Evolutionary conservation across 768 basidiomycete species (phyloP), one percentile per base, ranked within the genome.

Genomic region (Holtermannia corniformis): DNA sequence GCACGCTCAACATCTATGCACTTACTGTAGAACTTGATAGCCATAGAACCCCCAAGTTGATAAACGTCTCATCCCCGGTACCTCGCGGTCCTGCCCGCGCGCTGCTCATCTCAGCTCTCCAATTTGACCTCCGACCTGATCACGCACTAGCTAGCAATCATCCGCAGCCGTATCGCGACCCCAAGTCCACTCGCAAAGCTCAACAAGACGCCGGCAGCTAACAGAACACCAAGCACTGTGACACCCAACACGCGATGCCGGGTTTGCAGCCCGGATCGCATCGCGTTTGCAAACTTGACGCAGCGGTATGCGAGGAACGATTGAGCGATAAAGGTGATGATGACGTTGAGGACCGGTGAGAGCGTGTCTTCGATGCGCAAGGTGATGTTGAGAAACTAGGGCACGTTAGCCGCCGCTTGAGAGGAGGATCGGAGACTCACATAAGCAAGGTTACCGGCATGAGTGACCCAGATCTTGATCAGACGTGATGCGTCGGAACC

Each of bases 401-500:
- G 27, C 23, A 13, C 3, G 40, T 43, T 12, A 52, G 14, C 26
- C 25, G 28, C 14, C 21, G 44, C 13, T 14, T 43, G 13, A 10
- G 37, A 3, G 10, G 16, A 27, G n/a, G 25, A 50, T 4, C 12
- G 28, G 50, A 26, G 20, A 55, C 55, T 28, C 19, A 63, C 62
- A 40, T 60, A 60, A 27, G 45, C 7, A 5, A 58, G 12, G 37
- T 59, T 52, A 5, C 41, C 52, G 4, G 59, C 24, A 47, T 60
- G 50, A 11, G 40, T 25, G 2, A 60, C 56, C 11, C 40, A 27
- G 7, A 60, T 46, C 49, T 63, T 63, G 27, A 63, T 27, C 14
- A 63, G 26, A 13, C 62, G 32, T 11, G 62, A 63, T 20, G 51
- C 57, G 48, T 63, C 62, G 19, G 47, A 50, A 2, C 41, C 45